Conservation (phyloP, 2,329 filamentous ascomycete species). For the Metarhizium album region DNA sequence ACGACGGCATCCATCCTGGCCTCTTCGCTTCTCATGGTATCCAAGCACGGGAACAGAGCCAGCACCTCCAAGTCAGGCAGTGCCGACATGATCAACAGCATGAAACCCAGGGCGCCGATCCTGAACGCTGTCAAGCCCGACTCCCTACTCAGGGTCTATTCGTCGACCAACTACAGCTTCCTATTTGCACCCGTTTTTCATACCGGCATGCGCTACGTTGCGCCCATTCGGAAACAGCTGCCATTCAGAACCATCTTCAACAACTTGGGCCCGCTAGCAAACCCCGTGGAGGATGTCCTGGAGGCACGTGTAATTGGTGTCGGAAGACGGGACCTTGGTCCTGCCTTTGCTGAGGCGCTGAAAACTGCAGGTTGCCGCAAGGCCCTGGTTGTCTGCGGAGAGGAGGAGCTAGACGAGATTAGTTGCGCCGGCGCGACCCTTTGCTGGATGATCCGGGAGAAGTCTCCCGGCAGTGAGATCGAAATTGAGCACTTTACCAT, state of each 20-base stretch:
- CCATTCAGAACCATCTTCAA: conserved; percentile 98
- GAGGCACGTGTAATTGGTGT: conserved; percentile 93
- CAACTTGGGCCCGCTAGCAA: conserved; percentile 82
- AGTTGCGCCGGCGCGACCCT: conserved; percentile 81
- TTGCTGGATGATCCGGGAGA: conserved; percentile 69
- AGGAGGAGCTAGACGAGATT: conserved; percentile 91
- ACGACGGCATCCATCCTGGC: conserved; percentile 91
- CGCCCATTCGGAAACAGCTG: conserved; percentile 73
- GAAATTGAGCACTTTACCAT: conserved; percentile 68
- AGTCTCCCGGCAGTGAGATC: conserved; percentile 29
- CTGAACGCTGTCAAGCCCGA: conserved; percentile 63
- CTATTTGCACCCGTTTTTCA: conserved; percentile 95
- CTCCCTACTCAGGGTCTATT: conserved; percentile 64
- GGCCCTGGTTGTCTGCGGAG: conserved; percentile 83
- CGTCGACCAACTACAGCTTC: conserved; percentile 81
- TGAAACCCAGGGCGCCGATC: conserved; percentile 60
- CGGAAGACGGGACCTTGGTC: conserved; percentile 74
- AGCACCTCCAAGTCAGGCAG: conserved; percentile 94
- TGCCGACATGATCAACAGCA: conserved; percentile 76
- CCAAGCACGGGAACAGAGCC: conserved; percentile 93
- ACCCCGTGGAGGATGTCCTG: conserved; percentile 73
- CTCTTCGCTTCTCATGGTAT: conserved; percentile 72
- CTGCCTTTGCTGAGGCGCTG: conserved; percentile 80
- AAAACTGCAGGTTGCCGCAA: conserved; percentile 66
- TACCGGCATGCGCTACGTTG: conserved; percentile 84